phyloP scores from a whole-genome alignment of 345 rosid genomes.

The Theobroma cacao region DNA sequence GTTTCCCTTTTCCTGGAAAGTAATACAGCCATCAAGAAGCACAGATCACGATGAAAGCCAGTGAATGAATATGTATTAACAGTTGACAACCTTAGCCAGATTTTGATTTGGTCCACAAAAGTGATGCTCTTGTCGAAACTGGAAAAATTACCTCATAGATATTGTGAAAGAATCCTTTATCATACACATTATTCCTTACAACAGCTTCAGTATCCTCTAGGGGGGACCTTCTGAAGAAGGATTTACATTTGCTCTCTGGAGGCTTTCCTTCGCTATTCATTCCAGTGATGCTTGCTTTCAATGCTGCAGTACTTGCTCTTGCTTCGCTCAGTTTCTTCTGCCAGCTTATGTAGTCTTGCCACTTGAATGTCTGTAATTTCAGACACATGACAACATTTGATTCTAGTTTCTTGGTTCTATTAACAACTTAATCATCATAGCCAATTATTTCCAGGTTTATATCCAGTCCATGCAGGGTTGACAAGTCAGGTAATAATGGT shows the following conservation, averaged over 20 bases:
- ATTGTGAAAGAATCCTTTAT: conserved; percentile 58
- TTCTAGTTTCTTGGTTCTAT: background rate
- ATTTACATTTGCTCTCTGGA: conserved; percentile 51
- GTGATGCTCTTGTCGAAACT: conserved; percentile 47
- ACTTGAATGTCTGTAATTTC: conserved; percentile 70
- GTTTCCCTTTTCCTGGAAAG: background rate
- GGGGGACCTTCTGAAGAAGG: conserved; percentile 56
- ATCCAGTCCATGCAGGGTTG: background rate
- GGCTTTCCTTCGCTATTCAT: conserved; percentile 40
- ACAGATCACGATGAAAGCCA: background rate
- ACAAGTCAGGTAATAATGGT: background rate
- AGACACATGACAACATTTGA: background rate
- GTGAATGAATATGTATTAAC: background rate
- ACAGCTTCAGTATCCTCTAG: conserved; percentile 40
- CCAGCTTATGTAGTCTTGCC: conserved; percentile 85
- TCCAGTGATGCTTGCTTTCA: conserved; percentile 49
- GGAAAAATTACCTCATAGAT: conserved; percentile 64
- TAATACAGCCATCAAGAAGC: background rate
- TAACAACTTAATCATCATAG: background rate
- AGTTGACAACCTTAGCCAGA: conserved; percentile 16
- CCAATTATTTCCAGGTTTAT: background rate
- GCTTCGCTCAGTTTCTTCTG: conserved; percentile 79
- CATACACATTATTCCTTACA: conserved; percentile 51
- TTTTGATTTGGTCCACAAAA: conserved; percentile 42
- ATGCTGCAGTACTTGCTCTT: conserved; percentile 58